Evolutionary conservation across 2,329 filamentous ascomycete genomes (phyloP).

Genomic region (Furcasterigmium sp.): DNA sequence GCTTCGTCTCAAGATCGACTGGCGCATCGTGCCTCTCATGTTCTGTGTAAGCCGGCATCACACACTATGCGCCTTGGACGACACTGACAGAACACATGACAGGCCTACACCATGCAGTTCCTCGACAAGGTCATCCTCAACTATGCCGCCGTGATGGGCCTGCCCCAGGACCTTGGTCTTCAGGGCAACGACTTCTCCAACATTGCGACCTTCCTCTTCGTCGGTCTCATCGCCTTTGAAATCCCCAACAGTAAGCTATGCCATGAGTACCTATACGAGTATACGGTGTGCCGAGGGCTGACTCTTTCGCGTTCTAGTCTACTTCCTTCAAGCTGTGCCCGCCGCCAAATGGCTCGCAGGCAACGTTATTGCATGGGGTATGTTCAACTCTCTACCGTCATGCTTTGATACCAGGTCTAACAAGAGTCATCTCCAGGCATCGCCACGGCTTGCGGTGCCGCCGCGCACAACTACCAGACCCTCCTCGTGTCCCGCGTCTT

Average conservation of each 20-base stretch:
- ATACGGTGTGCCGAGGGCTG: neutral
- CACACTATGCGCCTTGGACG: too few species aligned
- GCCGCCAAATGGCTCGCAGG: constrained; percentile 55
- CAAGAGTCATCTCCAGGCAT: too few species aligned
- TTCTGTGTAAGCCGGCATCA: constrained; percentile 27
- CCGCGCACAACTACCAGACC: constrained; percentile 45
- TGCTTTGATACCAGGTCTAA: too few species aligned
- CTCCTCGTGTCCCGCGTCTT: constrained; percentile 52
- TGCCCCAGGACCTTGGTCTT: constrained; percentile 49
- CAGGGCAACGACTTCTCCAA: constrained; percentile 57
- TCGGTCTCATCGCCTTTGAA: constrained; percentile 54
- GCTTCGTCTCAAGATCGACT: constrained; percentile 52
- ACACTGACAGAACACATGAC: too few species aligned
- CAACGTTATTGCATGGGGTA: constrained; percentile 57
- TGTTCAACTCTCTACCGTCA: too few species aligned
- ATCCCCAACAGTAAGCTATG: constrained; percentile 47
- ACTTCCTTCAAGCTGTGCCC: constrained; percentile 55
- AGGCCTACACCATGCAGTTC: constrained; percentile 57
- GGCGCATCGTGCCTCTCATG: constrained; percentile 55
- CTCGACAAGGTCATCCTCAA: constrained; percentile 61
- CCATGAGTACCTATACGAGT: too few species aligned
- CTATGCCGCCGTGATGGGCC: constrained; percentile 62
- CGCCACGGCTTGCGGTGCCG: constrained; percentile 47
- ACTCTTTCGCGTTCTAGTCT: constrained; percentile 32
- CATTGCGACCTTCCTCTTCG: constrained; percentile 57